Percentiles rank a stretch among this genome's conserved stretches.
Evolutionary conservation across 1,284 basidiomycete species (phyloP).

Genomic region (Boletus smithii): DNA sequence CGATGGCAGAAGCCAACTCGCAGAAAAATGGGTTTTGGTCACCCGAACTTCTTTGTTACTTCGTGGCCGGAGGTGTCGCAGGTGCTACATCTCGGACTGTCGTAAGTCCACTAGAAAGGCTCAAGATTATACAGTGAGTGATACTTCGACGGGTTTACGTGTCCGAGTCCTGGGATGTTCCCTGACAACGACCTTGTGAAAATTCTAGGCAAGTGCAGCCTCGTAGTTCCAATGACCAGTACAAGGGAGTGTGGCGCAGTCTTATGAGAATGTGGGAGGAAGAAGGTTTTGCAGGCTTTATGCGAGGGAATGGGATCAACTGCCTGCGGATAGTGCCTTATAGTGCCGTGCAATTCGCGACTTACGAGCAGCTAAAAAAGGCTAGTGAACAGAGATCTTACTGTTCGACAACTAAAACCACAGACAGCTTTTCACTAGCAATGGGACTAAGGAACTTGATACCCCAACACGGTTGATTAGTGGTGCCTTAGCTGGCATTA

Average conservation of each 20-base stretch:
- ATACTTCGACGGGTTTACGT: conserved; percentile 1
- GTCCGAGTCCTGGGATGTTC: neutral
- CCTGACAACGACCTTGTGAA: conserved; percentile 6
- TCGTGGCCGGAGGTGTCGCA: conserved; percentile 76
- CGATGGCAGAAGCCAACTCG: conserved; percentile 23
- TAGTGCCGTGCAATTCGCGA: conserved; percentile 82
- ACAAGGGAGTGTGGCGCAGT: conserved; percentile 80
- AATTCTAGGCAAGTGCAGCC: conserved; percentile 74
- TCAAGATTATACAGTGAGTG: conserved; percentile 93
- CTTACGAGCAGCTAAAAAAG: conserved; percentile 87
- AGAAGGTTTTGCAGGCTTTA: conserved; percentile 89
- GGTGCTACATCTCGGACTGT: conserved; percentile 87
- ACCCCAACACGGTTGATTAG: conserved; percentile 79
- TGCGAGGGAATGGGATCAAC: conserved; percentile 92
- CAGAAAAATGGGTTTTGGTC: conserved; percentile 33
- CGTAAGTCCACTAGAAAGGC: conserved; percentile 85
- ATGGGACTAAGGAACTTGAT: conserved; percentile 72
- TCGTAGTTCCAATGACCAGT: conserved; percentile 57
- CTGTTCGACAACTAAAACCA: conserved; percentile 10
- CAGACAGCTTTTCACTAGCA: conserved; percentile 64
- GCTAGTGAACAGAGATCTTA: conserved; percentile 35
- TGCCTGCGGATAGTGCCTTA: conserved; percentile 86
- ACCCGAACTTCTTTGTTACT: conserved; percentile 38
- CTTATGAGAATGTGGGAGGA: conserved; percentile 87
- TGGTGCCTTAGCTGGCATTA: conserved; percentile 88